These are phyloP conservation scores for Silene noctiflora DNA, from an alignment of 179 eudicot species.

Conservation along the genomic window DNA sequence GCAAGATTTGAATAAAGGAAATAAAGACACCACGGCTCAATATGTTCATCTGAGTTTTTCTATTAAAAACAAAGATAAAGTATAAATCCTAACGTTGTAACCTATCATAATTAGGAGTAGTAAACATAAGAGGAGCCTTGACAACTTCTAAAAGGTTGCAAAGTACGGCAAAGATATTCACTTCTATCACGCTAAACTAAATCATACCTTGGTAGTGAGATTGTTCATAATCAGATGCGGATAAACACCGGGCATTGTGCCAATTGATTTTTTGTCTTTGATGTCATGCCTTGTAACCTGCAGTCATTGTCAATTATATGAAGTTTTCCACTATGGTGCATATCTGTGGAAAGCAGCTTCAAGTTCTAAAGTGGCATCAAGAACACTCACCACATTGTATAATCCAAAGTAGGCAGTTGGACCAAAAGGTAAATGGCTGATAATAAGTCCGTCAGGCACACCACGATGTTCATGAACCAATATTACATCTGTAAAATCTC, in stretches of 20 bases:
- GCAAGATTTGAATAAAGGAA: slow-evolving; percentile 3
- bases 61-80: not conserved
- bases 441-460: slow-evolving; percentile 79
- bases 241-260: slow-evolving; percentile 89
- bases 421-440: slow-evolving; percentile 88
- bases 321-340: slow-evolving; percentile 5
- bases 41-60: not conserved
- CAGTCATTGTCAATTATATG: slow-evolving; percentile 19
- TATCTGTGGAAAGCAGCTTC: slow-evolving; percentile 15
- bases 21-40: not conserved
- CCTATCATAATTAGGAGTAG: not conserved
- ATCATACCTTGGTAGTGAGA: slow-evolving; percentile 70
- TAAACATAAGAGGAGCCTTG: not conserved
- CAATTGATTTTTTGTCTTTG: slow-evolving; percentile 82
- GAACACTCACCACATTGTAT: slow-evolving; percentile 76
- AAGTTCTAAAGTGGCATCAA: slow-evolving; percentile 3
- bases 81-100: not conserved
- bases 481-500: slow-evolving; percentile 82
- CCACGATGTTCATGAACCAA: slow-evolving; percentile 98
- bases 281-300: slow-evolving; percentile 97
- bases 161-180: not conserved
- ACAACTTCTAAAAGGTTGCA: not conserved
- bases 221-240: slow-evolving; percentile 83
- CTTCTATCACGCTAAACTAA: slow-evolving; percentile 9
- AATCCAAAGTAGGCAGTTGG: slow-evolving; percentile 96